Percentiles rank a stretch among this genome's conserved stretches.
phyloP scores from a whole-genome alignment of 352 stramenopile genomes.

The Pythium folliculosum region DNA sequence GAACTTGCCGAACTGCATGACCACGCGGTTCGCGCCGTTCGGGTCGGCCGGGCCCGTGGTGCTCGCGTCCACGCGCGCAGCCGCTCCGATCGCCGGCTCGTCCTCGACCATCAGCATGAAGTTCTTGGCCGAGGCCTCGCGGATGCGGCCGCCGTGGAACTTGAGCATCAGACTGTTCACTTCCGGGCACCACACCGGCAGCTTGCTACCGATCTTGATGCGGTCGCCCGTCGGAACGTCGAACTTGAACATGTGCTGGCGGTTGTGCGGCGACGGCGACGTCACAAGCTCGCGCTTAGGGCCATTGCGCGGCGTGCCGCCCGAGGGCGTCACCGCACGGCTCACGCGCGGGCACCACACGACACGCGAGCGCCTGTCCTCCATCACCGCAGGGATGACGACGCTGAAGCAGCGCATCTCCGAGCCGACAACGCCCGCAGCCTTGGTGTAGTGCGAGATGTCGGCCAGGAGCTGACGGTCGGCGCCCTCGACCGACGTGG shows the following conservation, averaged over 20 bases:
- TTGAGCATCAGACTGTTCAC: slow-evolving; percentile 89
- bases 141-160: slow-evolving; percentile 86
- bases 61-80: slow-evolving; percentile 9
- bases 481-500: slow-evolving; percentile 40
- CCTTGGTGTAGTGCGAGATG: slow-evolving; percentile 85
- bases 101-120: slow-evolving; percentile 88
- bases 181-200: slow-evolving; percentile 85
- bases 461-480: slow-evolving; percentile 84
- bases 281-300: slow-evolving; percentile 57
- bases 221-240: slow-evolving; percentile 68
- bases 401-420: slow-evolving; percentile 85
- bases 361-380: slow-evolving; percentile 73
- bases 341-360: slow-evolving; percentile 84
- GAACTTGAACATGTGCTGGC: slow-evolving; percentile 77
- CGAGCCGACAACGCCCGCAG: slow-evolving; percentile 67
- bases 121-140: slow-evolving; percentile 88
- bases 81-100: slow-evolving; percentile 37
- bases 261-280: slow-evolving; percentile 72
- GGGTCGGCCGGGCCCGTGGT: slow-evolving; percentile 30
- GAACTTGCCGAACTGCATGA: slow-evolving; percentile 91
- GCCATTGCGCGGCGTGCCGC: slow-evolving; percentile 62
- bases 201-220: slow-evolving; percentile 82
- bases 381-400: slow-evolving; percentile 82
- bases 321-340: slow-evolving; percentile 54
- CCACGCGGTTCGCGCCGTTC: slow-evolving; percentile 51